Base-by-base conservation (phyloP, 768 basidiomycete genomes). In the Russula olivacea region DNA sequence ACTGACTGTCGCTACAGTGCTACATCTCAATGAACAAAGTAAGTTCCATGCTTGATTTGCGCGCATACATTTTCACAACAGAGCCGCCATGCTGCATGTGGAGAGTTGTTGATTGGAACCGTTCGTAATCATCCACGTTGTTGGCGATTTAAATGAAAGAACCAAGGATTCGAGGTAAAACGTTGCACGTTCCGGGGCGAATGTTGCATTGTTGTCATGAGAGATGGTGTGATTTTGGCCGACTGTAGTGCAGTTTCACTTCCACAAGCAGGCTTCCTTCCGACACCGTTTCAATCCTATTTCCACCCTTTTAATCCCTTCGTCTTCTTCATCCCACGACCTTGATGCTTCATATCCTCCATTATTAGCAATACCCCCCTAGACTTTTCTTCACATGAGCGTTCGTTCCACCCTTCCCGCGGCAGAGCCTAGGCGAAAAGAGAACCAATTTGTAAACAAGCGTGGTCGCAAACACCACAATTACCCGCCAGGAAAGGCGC, bases 401-500 rank as follows among this genome's bases (percentile, higher is more conserved):
- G 11, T 50, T 50, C 61, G 53, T 28, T 38, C 65, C n/a, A 55
- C 34, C 40, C n/a, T 50, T 43, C 40, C 59, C 12, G 32, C 19
- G 49, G 50, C 54, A 21, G 63, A 60, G 43, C 58, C 63, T 7
- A 58, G 58, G 50, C 63, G 63, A 62, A 87, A 81, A 71, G 85
- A 88, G 71, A 79, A 76, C 60, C 80, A 80, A 54, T 88, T 87
- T 70, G 69, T 80, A 48, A 71, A 74, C 67, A 87, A 85, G 68
- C 71, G 85, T 68, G 88, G 88, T 51, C 81, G 81, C 52, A 78
- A 78, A 58, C 84, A 87, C 63, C 89, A 90, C 71, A 78, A 81
- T 19, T 85, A 84, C 69, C 85, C 85, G 65, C 79, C 78, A 43
- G 86, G 88, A 71, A 89, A 91, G 75, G 89, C 87, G 2, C 89